Evolutionary conservation across 1,284 basidiomycete species (phyloP), one percentile per base, ranked within the genome.

Genomic region (Cerioporus squamosus): DNA sequence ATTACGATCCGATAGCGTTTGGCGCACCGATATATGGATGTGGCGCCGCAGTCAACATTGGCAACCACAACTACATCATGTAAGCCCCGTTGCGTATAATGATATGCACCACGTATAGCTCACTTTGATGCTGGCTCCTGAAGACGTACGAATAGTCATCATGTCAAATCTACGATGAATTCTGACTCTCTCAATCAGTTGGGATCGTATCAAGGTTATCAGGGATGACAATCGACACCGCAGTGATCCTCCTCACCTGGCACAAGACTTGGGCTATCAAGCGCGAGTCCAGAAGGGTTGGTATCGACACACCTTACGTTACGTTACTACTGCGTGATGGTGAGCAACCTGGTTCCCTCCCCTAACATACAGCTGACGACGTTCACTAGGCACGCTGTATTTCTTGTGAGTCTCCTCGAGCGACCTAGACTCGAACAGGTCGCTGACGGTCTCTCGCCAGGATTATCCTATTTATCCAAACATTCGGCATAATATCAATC

Each of bases 271-370:
- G 49, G 22, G 39, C 48, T 3, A 62, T 68, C 44, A 60, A 60
- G 17, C 43, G 63, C 12, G 58, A 64, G n/a, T 66, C 65, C n/a
- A 33, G 18, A 12, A 54, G 52, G 12, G n/a, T 66, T 14, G 61
- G 61, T 2, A 26, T 67, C 10, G 29, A 59, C 7, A 58, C 64
- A 6, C 64, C 66, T 5, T 36, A 67, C 1, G 53, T 56, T 0
- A 65, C 58, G 0, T 44, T 70, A 6, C 53, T 70, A 17, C 59
- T 67, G 1, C 59, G 68, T 2, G 68, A 70, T 43, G 68, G 68
- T 70, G 44, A 47, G 63, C 40, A 17, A 17, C 1, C 43, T 40
- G 4, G 12, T 9, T 12, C 29, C 17, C 36, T 33, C 17, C 18
- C 10, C 33, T 36, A 9, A 8, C 10, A 36, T 4, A 5, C 18